Percentiles rank a stretch among this genome's conserved stretches.
phyloP scores from a whole-genome alignment of 768 basidiomycete genomes.

The Naganishia vaughanmartiniae region DNA sequence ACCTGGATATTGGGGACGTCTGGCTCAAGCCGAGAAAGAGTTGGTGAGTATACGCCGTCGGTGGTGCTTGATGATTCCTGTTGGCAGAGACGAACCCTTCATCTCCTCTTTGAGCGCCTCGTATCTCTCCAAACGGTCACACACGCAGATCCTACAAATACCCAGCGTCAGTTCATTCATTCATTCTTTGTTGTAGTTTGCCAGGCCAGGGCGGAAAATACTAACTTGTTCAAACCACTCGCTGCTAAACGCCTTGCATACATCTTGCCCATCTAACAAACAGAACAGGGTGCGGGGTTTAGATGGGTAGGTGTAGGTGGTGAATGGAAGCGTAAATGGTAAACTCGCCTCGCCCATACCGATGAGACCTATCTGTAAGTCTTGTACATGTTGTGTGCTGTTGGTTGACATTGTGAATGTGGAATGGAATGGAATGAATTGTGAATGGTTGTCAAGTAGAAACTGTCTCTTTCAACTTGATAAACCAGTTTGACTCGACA shows the following conservation, averaged over 20 bases:
- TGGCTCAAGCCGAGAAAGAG: slow-evolving; percentile 49
- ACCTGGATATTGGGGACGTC: slow-evolving; percentile 65
- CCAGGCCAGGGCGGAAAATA: too few relatives aligned
- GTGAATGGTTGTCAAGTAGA: too few relatives aligned
- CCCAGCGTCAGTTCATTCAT: not conserved
- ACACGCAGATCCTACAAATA: slow-evolving; percentile 75
- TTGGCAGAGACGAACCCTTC: slow-evolving; percentile 22
- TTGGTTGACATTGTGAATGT: not conserved
- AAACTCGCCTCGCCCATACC: slow-evolving; percentile 76
- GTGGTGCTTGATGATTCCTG: too few relatives aligned
- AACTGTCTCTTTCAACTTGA: too few relatives aligned
- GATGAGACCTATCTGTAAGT: slow-evolving; percentile 69
- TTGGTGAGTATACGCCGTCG: too few relatives aligned
- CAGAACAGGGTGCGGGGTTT: not conserved
- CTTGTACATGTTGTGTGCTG: not conserved
- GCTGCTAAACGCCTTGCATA: slow-evolving; percentile 74
- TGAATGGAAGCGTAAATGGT: not conserved
- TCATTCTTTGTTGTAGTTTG: too few relatives aligned
- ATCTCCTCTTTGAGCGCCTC: slow-evolving; percentile 64
- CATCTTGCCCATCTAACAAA: slow-evolving; percentile 89
- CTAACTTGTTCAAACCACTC: slow-evolving; percentile 82
- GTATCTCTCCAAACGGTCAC: slow-evolving; percentile 74
- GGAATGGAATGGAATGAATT: too few relatives aligned
- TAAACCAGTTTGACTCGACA: not conserved
- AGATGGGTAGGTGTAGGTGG: not conserved